Conservation (phyloP, 1,284 basidiomycete genomes). For the Fomitiporia mediterranea region DNA sequence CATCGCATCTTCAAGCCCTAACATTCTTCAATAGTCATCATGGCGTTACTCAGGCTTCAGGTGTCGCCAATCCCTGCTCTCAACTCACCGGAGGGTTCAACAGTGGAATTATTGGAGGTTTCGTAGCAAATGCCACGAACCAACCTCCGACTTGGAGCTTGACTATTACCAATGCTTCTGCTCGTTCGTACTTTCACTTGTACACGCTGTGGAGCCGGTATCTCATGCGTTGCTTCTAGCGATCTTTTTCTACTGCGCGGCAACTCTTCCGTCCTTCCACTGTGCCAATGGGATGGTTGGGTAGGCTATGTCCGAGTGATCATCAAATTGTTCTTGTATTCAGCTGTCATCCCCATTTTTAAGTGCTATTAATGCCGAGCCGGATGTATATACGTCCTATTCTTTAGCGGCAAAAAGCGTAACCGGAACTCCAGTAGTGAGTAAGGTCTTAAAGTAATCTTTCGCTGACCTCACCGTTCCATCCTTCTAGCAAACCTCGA, state of each 20-base stretch:
- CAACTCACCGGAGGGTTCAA: slow-evolving; percentile 13
- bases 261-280: slow-evolving; percentile 9
- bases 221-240: not conserved
- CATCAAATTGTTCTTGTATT: not conserved
- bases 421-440: slow-evolving; percentile 5
- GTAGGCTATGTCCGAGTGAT: not conserved
- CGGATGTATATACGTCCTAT: slow-evolving; percentile 12
- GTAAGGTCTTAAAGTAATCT: not conserved
- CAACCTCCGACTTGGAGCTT: slow-evolving; percentile 13
- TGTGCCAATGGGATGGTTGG: slow-evolving; percentile 18
- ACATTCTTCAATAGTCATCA: slow-evolving; percentile 1
- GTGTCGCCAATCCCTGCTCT: slow-evolving; percentile 5
- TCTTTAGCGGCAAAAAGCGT: slow-evolving; percentile 11
- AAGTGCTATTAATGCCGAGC: slow-evolving; percentile 16
- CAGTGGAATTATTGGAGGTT: slow-evolving; percentile 7
- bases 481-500: slow-evolving; percentile 2
- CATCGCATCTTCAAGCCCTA: not conserved
- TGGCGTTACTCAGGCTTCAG: slow-evolving; percentile 13
- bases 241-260: slow-evolving; percentile 16
- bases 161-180: slow-evolving; percentile 15
- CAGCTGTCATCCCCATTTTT: not conserved
- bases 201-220: no score
- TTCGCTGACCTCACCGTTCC: not conserved
- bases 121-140: slow-evolving; percentile 5
- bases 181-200: slow-evolving; percentile 5